Percentiles rank a stretch among this genome's conserved stretches.
Evolutionary conservation across 805 yeast genomes (phyloP).

Genomic region (Ogataea wickerhamii): DNA sequence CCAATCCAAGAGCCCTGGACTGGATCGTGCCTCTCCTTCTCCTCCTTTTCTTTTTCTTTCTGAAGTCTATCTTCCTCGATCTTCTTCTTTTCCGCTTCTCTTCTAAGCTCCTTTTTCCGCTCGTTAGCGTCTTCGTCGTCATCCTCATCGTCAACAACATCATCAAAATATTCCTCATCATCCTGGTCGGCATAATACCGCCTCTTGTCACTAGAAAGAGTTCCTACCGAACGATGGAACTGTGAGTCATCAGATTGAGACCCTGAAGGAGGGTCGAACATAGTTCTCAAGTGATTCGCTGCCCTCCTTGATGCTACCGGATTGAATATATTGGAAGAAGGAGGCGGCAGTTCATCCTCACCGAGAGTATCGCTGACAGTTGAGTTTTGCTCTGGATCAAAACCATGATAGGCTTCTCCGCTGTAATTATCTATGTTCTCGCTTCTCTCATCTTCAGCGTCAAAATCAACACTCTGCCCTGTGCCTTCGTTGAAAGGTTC

Average conservation of each 20-base stretch:
- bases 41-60: conserved; percentile 25
- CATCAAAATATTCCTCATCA: conserved; percentile 31
- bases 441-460: background rate
- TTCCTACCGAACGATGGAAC: background rate
- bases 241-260: conserved; percentile 2
- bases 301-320: conserved; percentile 18
- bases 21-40: conserved; percentile 10
- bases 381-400: background rate
- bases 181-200: conserved; percentile 28
- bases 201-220: conserved; percentile 26
- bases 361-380: background rate
- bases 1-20: conserved; percentile 44
- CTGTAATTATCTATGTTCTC: background rate
- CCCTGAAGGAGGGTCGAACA: conserved; percentile 29
- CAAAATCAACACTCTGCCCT: background rate
- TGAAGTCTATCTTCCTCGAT: conserved; percentile 17
- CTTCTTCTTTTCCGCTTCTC: conserved; percentile 18
- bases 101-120: conserved; percentile 31
- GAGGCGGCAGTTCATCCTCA: conserved; percentile 18
- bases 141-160: conserved; percentile 30
- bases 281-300: conserved; percentile 21
- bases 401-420: background rate
- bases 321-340: conserved; percentile 15
- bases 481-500: conserved; percentile 3
- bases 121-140: conserved; percentile 37